These are phyloP conservation scores for Arabis alpina DNA, from an alignment of 345 rosid species.

Conservation along the genomic window DNA sequence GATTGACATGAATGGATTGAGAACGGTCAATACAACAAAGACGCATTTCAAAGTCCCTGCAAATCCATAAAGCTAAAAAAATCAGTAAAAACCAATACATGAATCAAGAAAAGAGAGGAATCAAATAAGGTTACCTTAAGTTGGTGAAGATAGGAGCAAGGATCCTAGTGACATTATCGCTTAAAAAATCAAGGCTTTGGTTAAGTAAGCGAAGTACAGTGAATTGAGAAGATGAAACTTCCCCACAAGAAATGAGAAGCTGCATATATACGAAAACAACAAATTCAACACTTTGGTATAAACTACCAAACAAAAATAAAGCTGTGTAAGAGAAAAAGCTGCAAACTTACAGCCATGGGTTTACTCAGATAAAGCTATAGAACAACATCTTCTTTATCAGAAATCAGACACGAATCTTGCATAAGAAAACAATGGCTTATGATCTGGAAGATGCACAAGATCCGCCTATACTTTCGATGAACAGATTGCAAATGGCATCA, in stretches of 20 bases:
- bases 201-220: slow-evolving; percentile 47
- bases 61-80: slow-evolving; percentile 21
- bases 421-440: slow-evolving; percentile 4
- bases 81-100: not conserved
- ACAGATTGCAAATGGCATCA: slow-evolving; percentile 24
- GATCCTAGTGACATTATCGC: slow-evolving; percentile 47
- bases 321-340: not conserved
- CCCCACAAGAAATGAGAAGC: slow-evolving; percentile 53
- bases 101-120: too few species aligned
- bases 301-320: not conserved
- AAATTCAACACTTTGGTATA: not conserved
- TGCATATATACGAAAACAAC: slow-evolving; percentile 31
- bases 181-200: slow-evolving; percentile 51
- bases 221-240: slow-evolving; percentile 46
- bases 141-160: slow-evolving; percentile 39
- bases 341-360: slow-evolving; percentile 41
- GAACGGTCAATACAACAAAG: slow-evolving; percentile 36
- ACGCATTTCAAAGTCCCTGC: slow-evolving; percentile 40
- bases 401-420: not conserved
- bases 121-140: slow-evolving; percentile 35
- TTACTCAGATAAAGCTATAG: not conserved
- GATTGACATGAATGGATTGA: slow-evolving; percentile 16
- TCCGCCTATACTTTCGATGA: not conserved
- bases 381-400: not conserved
- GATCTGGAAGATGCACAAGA: slow-evolving; percentile 19